Evolutionary conservation across 805 yeast species (phyloP).

Genomic region (Barnettozyma sp.): DNA sequence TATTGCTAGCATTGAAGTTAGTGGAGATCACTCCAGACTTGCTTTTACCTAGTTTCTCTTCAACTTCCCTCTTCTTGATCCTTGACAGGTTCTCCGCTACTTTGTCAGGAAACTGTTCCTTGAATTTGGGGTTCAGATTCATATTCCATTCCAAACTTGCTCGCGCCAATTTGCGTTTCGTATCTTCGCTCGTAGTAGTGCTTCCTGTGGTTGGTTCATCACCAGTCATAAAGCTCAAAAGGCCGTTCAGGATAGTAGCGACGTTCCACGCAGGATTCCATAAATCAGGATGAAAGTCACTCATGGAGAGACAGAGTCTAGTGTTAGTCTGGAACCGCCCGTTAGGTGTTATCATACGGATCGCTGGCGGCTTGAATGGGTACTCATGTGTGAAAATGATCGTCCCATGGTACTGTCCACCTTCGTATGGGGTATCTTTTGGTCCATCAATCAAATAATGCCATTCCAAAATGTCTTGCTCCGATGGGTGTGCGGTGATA

Average conservation of each 20-base stretch:
- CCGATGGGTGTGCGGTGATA: conserved; percentile 80
- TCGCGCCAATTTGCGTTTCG: conserved; percentile 50
- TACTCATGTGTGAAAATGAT: conserved; percentile 76
- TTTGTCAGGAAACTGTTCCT: conserved; percentile 62
- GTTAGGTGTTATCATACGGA: conserved; percentile 82
- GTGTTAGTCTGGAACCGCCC: conserved; percentile 81
- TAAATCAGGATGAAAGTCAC: conserved; percentile 88
- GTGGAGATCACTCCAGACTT: background rate
- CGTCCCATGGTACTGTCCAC: conserved; percentile 89
- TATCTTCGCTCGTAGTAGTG: conserved; percentile 52
- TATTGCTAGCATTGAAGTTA: background rate
- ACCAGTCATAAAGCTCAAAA: conserved; percentile 88
- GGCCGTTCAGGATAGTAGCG: conserved; percentile 77
- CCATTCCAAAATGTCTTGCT: conserved; percentile 85
- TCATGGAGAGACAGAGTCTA: conserved; percentile 82
- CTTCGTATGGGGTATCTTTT: conserved; percentile 77
- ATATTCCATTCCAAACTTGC: conserved; percentile 57
- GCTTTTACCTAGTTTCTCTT: conserved; percentile 9
- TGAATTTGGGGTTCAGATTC: conserved; percentile 49
- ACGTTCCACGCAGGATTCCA: conserved; percentile 99
- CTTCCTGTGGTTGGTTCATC: conserved; percentile 82
- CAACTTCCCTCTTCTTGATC: conserved; percentile 20
- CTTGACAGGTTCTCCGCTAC: conserved; percentile 30
- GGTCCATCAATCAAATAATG: conserved; percentile 92
- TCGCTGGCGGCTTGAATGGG: conserved; percentile 89